Base-by-base conservation (phyloP, 352 stramenopile genomes). In the Pythium brassicae region DNA sequence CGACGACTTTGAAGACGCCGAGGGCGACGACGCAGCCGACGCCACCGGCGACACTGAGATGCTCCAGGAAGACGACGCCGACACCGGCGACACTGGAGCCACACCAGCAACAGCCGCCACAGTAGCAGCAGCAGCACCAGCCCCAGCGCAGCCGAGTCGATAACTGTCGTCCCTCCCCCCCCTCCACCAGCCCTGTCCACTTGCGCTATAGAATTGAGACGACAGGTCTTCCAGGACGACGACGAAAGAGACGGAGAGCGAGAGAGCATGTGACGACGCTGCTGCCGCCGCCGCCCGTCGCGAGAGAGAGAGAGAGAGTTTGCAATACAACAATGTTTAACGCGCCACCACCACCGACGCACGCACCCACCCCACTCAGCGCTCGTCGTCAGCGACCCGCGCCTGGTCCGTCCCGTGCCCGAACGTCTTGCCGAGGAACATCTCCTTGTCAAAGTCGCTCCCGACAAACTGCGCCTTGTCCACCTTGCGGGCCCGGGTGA, bases 401-500 rank as follows among this genome's bases (percentile, higher is more conserved):
- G 64, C 76, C 35, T 72, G 74, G 63, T 93, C 75, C 1, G 68
- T 71, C 35, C 81, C 77, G 37, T 91, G 77, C 10, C 78, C 81
- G 59, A 93, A 95, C 11, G 81, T 93, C 52, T 92, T 91, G 19
- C 63, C 66, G 20, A 95, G 50, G 29, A 95, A 86, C 55, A 93
- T 83, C 49, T 89, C 77, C 50, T 85, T 87, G 60, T 95, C 85
- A 52, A 95, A 95, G 40, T 90, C 81, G 53, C 66, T 95, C 27
- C 80, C 83, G 40, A 86, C 51, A 47, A 95, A 95, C 39, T 91
- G 77, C 19, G 83, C 83, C 57, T 95, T 95, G 66, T 95, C 83
- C 15, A 95, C 85, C 53, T 95, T 93, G 46, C 85, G 70, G 26
- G 83, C 83, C 11, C 78, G 74, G 58, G 89, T 83, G 64, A 95